Evolutionary conservation across 805 yeast genomes (phyloP).

Genomic region (Candida glaebosa): DNA sequence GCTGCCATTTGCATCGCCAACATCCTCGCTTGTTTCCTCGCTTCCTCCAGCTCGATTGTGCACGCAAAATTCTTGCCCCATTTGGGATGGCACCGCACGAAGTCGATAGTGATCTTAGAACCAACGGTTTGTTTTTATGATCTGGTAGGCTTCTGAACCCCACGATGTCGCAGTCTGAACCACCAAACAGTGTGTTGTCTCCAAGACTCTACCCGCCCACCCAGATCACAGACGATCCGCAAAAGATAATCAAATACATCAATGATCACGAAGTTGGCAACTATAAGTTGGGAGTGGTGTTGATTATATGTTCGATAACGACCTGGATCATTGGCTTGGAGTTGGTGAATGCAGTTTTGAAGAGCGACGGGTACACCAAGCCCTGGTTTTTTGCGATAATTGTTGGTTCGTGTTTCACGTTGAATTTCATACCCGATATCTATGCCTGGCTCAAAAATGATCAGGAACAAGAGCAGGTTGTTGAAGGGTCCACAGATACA

Average conservation of each 20-base stretch:
- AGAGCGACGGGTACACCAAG: constrained; percentile 45
- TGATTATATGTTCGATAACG: constrained; percentile 38
- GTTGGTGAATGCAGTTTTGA: constrained; percentile 46
- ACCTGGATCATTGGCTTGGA: constrained; percentile 52
- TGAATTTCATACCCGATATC: constrained; percentile 44
- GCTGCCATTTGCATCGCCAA: too few relatives aligned
- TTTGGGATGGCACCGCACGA: background rate
- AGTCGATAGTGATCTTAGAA: background rate
- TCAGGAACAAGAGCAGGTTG: background rate
- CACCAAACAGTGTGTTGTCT: background rate
- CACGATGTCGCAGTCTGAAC: background rate
- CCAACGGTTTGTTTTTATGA: background rate
- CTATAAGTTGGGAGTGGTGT: constrained; percentile 42
- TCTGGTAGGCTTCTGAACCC: background rate
- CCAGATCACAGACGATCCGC: constrained; percentile 11
- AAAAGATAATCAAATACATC: constrained; percentile 31
- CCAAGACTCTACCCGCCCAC: constrained; percentile 2
- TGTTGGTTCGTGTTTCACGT: constrained; percentile 45
- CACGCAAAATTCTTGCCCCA: background rate
- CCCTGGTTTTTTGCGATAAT: constrained; percentile 47
- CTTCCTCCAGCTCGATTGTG: background rate
- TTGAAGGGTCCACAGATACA: background rate
- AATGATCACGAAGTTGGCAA: constrained; percentile 39
- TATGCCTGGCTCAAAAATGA: background rate
- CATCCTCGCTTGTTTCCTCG: background rate